Evolutionary conservation across 2,329 filamentous ascomycete species (phyloP).

Genomic region (Aspergillus carbonarius): DNA sequence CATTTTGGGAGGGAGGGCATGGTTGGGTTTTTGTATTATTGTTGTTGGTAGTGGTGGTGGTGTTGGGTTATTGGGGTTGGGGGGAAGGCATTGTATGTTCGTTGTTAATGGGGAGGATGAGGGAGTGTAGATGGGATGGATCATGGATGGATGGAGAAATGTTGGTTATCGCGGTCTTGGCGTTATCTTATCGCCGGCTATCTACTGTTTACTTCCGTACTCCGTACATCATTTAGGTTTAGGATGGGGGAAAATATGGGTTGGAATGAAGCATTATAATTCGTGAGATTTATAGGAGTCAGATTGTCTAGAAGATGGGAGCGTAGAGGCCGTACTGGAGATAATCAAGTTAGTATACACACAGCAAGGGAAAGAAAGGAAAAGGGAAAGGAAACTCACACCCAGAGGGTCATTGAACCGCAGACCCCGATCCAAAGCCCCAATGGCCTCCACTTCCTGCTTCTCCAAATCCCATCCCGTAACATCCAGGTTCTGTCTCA

Average conservation of each 20-base stretch:
- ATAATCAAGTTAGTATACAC: conserved; percentile 15
- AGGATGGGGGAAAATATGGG: neutral
- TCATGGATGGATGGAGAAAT: neutral
- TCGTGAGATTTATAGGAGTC: too few species aligned
- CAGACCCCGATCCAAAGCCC: conserved; percentile 62
- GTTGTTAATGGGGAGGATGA: neutral
- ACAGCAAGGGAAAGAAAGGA: neutral
- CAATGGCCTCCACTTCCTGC: conserved; percentile 67
- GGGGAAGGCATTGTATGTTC: conserved; percentile 11
- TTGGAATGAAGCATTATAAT: too few species aligned
- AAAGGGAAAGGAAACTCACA: conserved; percentile 48
- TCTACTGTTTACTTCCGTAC: neutral
- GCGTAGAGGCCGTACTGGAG: conserved; percentile 49
- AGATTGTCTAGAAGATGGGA: conserved; percentile 51
- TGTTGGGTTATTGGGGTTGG: neutral
- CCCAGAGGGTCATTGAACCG: conserved; percentile 76
- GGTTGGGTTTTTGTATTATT: neutral
- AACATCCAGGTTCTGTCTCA: conserved; percentile 67
- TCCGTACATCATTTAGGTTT: neutral
- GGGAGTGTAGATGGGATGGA: neutral
- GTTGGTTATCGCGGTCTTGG: neutral
- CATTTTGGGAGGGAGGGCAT: conserved; percentile 21
- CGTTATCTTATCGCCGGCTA: neutral
- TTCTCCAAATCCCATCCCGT: conserved; percentile 64
- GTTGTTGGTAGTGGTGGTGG: neutral